Conservation (phyloP, 805 yeast genomes). For the Candida chauliodis region DNA sequence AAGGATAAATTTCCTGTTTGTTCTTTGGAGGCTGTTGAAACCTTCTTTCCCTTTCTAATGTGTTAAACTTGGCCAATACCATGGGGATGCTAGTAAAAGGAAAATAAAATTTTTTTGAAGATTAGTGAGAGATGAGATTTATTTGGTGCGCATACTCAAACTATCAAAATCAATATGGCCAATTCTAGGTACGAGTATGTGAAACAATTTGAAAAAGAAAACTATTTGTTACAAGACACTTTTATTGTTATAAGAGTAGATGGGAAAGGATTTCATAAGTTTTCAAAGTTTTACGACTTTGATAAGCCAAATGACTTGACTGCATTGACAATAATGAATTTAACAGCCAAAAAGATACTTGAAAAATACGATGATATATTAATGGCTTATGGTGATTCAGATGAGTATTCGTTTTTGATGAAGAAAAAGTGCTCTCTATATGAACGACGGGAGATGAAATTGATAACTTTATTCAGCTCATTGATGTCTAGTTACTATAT, state of each 20-base stretch:
- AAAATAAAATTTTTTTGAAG: slow-evolving; percentile 1
- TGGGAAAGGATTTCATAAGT: slow-evolving; percentile 90
- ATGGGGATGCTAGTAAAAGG: slow-evolving; percentile 4
- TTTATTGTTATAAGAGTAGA: slow-evolving; percentile 84
- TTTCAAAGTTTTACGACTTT: slow-evolving; percentile 70
- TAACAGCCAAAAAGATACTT: slow-evolving; percentile 67
- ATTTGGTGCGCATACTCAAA: slow-evolving; percentile 1
- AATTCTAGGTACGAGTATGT: slow-evolving; percentile 88
- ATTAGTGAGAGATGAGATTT: slow-evolving; percentile 5
- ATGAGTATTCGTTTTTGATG: slow-evolving; percentile 85
- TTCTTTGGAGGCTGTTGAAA: slow-evolving; percentile 89
- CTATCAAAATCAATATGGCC: slow-evolving; percentile 49
- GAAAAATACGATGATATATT: slow-evolving; percentile 65
- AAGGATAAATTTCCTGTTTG: slow-evolving; percentile 67
- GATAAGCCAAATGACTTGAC: slow-evolving; percentile 81
- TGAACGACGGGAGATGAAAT: slow-evolving; percentile 79
- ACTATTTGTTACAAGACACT: slow-evolving; percentile 70
- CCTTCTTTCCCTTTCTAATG: slow-evolving; percentile 83
- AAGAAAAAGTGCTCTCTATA: slow-evolving; percentile 61
- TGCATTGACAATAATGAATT: slow-evolving; percentile 79
- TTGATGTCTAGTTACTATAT: slow-evolving; percentile 76
- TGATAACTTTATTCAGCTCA: slow-evolving; percentile 78
- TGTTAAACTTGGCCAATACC: slow-evolving; percentile 62
- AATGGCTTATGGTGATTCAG: slow-evolving; percentile 91
- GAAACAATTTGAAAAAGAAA: slow-evolving; percentile 71